Evolutionary conservation across 257 asterid genomes (phyloP).

Genomic region (Salvia miltiorrhiza): DNA sequence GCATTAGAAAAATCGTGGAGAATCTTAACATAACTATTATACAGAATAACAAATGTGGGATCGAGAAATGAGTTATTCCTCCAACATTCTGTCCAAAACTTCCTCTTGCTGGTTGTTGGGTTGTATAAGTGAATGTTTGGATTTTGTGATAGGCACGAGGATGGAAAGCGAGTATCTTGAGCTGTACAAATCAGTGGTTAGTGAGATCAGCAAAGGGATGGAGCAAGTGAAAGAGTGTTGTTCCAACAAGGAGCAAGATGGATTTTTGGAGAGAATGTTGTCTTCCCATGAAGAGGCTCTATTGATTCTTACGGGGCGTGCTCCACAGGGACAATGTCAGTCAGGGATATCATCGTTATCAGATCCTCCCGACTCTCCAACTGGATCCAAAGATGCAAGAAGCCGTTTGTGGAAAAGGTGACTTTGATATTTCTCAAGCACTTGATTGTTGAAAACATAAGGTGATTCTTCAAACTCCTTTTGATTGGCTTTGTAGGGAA

Average conservation of each 20-base stretch:
- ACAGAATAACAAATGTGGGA: too few species aligned
- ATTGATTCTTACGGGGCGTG: conserved; percentile 15
- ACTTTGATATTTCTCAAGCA: neutral
- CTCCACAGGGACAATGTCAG: conserved; percentile 14
- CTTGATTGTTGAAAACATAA: neutral
- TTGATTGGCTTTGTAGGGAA: conserved; percentile 23
- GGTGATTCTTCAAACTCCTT: neutral
- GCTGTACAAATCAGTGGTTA: neutral
- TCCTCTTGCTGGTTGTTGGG: too few species aligned
- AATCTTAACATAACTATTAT: too few species aligned
- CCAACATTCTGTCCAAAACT: too few species aligned
- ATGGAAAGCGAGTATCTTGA: conserved; percentile 18
- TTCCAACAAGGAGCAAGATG: conserved; percentile 4
- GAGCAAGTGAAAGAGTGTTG: conserved; percentile 17
- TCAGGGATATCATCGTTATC: neutral
- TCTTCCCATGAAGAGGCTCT: conserved; percentile 28
- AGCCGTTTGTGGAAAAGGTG: neutral
- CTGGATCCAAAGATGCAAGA: neutral
- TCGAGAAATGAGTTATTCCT: too few species aligned
- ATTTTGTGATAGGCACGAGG: neutral
- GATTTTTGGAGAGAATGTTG: conserved; percentile 13
- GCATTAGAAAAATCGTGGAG: neutral
- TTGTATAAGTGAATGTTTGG: neutral
- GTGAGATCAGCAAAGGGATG: conserved; percentile 26
- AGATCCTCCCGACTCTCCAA: conserved; percentile 3